Evolutionary conservation across 2,329 filamentous ascomycete genomes (phyloP), one percentile per base, ranked within the genome.

Genomic region (Phialocephala subalpina): DNA sequence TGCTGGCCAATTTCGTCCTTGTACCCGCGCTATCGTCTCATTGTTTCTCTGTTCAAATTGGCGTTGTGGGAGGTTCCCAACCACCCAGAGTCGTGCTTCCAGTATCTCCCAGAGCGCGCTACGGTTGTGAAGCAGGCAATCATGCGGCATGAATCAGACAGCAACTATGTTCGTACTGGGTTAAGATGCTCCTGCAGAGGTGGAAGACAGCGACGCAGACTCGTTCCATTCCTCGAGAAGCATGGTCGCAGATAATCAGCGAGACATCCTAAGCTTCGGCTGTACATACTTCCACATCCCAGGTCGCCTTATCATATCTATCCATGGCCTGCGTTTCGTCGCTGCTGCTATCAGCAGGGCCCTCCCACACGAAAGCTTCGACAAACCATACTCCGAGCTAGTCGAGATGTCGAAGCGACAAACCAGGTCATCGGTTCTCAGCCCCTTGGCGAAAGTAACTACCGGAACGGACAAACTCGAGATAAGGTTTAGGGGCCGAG

Each of bases 1-100:
- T 72, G 76, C n/a, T 79, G 75, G 60, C 78, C 77, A 2, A 67
- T 79, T 7, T 73, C 74, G 8, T 73, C 69, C 18, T 73, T 75
- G 4, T 75, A 77, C 45, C 77, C 77, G 0, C 70, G 76, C 27
- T 80, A 79, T 60, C 71, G 77, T 7, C 74, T 80, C 0, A 66
- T 80, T 3, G 74, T 77, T 1, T 79, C 77, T 12, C 76, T 75
- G 1, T 65, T 73, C 2, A 78, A 77, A 60, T 77, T 75, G 42
- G 27, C 74, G 2, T 66, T 80, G 6, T 80, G 78, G 76, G 74
- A 78, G 52, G 75, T 79, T 0, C 77, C 77, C 2, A 80, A 76
- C 0, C 76, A 80, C 38, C 73, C 75, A 5, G 78, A 80, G 60
- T 77, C 73, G 75, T 73, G 74, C n/a, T 72, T 80, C 36, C 69